Evolutionary conservation across 805 yeast species (phyloP), one percentile per base, ranked within the genome.

Genomic region (Maudiozyma barnettii): DNA sequence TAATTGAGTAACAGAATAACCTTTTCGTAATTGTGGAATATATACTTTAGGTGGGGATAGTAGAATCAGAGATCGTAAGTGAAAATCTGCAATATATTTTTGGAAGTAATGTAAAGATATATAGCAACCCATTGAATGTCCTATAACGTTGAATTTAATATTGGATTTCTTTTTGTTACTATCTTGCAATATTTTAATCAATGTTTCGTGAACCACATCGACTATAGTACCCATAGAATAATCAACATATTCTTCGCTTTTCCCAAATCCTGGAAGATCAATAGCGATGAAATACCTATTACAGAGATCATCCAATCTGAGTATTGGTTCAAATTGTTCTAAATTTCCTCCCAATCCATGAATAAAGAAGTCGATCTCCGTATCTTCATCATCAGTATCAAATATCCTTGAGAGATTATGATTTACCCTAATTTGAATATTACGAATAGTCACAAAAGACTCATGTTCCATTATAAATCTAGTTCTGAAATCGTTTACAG

Each of bases 311-410:
- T 78, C 69, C 23, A 79, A 81, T 7, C 60, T 47, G 60, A 86
- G 65, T 36, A 86, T 66, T 1, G 82, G 80, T 57, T 85, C 93
- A 61, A 90, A 90, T 61, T 89, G 96, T 20, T 87, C 78, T 60
- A 85, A 69, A 55, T 82, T 91, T 2, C 98, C 98, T 1, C 97
- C 98, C 19, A 91, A 64, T 0, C 98, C 98, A 67, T 89, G 97
- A 18, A 90, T 59, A 48, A 88, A 77, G 2, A 87, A 65, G 5
- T 84, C 63, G 2, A 81, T 67, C 0, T 95, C 30, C 1, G 43
- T 45, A 26, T 38, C 20, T 6, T 31, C 30, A 6, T 21, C 19
- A 29, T 42, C 3, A 43, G 36, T 20, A 39, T 46, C 19, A n/a
- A 19, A 14, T 41, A 8, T 44, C 18, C 6, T 36, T 22, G 22